Evolutionary conservation across 2,329 filamentous ascomycete genomes (phyloP).

Genomic region (Leptosphaerulina australis): DNA sequence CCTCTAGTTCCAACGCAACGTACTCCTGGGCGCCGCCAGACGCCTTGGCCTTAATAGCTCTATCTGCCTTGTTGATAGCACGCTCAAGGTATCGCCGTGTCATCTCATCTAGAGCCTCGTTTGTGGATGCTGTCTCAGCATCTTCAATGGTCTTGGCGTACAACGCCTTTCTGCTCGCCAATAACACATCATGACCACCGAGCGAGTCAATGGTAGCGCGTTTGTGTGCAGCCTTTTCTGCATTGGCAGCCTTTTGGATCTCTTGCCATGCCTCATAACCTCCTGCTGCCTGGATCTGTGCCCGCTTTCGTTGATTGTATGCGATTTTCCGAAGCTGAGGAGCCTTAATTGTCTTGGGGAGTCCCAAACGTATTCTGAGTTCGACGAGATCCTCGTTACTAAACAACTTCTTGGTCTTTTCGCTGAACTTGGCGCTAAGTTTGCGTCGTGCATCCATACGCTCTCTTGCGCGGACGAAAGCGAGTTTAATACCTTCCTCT

Average conservation of each 20-base stretch:
- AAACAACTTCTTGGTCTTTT: constrained; percentile 22
- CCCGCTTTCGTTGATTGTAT: constrained; percentile 21
- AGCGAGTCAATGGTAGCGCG: constrained; percentile 11
- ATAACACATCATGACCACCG: constrained; percentile 21
- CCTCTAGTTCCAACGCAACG: constrained; percentile 22
- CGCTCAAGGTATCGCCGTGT: constrained; percentile 22
- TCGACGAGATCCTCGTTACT: constrained; percentile 21
- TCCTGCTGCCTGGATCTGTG: constrained; percentile 25
- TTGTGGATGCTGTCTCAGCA: constrained; percentile 29
- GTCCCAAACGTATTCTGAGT: constrained; percentile 16
- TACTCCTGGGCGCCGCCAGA: constrained; percentile 26
- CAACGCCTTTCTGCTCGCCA: constrained; percentile 16
- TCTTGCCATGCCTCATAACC: constrained; percentile 25
- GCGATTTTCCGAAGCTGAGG: constrained; percentile 16
- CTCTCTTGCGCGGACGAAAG: constrained; percentile 30
- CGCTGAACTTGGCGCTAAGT: constrained; percentile 17
- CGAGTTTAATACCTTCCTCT: constrained; percentile 34
- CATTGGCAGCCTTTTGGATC: not conserved
- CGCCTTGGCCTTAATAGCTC: constrained; percentile 26
- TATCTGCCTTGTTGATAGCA: constrained; percentile 31
- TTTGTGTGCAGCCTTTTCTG: constrained; percentile 15
- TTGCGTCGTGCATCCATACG: constrained; percentile 16
- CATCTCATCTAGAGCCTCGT: constrained; percentile 19
- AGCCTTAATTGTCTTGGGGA: constrained; percentile 19
- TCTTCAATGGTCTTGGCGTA: constrained; percentile 23